These are phyloP conservation scores for Colletotrichum paranaense DNA, from an alignment of 2,329 filamentous ascomycete genomes.

Conservation along the genomic window DNA sequence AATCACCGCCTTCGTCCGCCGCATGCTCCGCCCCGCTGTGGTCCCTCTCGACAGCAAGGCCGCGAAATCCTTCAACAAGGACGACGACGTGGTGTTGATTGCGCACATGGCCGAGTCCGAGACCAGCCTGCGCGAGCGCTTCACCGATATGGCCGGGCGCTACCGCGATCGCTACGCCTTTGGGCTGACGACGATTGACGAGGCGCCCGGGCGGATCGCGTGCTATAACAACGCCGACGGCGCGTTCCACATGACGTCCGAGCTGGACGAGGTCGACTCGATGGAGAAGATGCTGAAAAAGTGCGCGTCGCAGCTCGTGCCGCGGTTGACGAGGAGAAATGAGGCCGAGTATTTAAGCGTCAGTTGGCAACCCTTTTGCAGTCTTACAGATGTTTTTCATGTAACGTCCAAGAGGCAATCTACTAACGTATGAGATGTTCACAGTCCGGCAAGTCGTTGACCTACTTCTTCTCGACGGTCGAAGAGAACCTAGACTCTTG, in stretches of 20 bases:
- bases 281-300: slow-evolving; percentile 51
- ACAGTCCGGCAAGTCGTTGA: slow-evolving; percentile 51
- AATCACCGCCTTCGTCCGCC: slow-evolving; percentile 43
- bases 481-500: slow-evolving; percentile 48
- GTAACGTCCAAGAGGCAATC: no score
- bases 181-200: slow-evolving; percentile 40
- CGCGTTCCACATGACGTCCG: slow-evolving; percentile 45
- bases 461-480: slow-evolving; percentile 45
- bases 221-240: slow-evolving; percentile 56
- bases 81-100: slow-evolving; percentile 56
- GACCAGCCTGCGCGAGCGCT: slow-evolving; percentile 43
- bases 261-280: slow-evolving; percentile 45
- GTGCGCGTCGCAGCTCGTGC: slow-evolving; percentile 54
- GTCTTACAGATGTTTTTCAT: neutral
- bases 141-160: slow-evolving; percentile 46
- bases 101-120: slow-evolving; percentile 48
- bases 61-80: slow-evolving; percentile 46
- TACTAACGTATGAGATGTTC: neutral
- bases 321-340: slow-evolving; percentile 56
- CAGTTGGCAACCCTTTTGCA: neutral
- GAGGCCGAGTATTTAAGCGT: slow-evolving; percentile 48
- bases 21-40: slow-evolving; percentile 42
- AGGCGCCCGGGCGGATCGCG: slow-evolving; percentile 39
- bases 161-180: slow-evolving; percentile 57
- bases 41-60: slow-evolving; percentile 43